Percentiles rank a stretch among this genome's conserved stretches.
Evolutionary conservation across 2,329 filamentous ascomycete genomes (phyloP).

Genomic region (Colletotrichum sp.): DNA sequence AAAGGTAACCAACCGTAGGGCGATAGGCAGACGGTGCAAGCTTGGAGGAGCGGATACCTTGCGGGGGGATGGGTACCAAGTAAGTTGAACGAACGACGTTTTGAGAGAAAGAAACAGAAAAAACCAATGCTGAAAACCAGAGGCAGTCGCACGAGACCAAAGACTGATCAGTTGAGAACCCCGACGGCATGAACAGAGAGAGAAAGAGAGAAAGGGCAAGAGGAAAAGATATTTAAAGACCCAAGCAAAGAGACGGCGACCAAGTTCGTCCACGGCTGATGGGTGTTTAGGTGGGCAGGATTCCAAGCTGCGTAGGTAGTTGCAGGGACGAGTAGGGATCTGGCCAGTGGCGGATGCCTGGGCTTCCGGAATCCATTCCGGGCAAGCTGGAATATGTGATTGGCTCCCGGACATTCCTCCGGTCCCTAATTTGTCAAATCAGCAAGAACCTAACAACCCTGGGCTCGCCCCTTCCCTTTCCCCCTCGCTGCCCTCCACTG

Average conservation of each 20-base stretch:
- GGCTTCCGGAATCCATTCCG: neutral
- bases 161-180: neutral
- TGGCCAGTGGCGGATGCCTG: neutral
- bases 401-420: neutral
- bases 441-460: too few species aligned
- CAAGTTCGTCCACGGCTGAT: neutral
- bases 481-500: too few species aligned
- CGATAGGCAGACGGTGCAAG: too few species aligned
- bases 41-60: too few species aligned
- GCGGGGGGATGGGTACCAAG: too few species aligned
- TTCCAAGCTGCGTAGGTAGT: neutral
- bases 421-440: neutral
- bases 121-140: too few species aligned
- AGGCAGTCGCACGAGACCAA: too few species aligned
- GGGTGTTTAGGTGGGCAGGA: neutral
- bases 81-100: too few species aligned
- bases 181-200: rapidly evolving
- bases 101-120: too few species aligned
- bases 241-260: neutral
- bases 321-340: neutral
- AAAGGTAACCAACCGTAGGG: too few species aligned
- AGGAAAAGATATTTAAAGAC: neutral
- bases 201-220: neutral
- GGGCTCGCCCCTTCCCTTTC: too few species aligned
- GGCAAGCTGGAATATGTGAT: neutral